Conservation (phyloP, 441 rosid genomes). For the Euphorbia celastroides region DNA sequence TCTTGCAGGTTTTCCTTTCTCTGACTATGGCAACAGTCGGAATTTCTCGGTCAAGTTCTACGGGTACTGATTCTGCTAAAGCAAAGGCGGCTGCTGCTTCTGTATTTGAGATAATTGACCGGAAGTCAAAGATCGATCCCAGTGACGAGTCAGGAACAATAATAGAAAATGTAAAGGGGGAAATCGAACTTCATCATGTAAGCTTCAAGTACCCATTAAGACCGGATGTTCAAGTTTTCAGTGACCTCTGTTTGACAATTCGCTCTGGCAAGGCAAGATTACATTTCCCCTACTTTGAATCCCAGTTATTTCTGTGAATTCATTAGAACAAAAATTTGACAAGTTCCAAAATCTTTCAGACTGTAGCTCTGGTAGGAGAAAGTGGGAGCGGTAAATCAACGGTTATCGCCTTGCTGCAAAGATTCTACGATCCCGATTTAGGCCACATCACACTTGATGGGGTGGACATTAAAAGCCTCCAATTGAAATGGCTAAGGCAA, state of each 20-base stretch:
- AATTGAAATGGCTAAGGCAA: slow-evolving; percentile 67
- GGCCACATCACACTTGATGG: slow-evolving; percentile 73
- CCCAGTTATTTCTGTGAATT: neutral
- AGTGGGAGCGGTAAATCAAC: slow-evolving; percentile 89
- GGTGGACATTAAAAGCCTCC: slow-evolving; percentile 46
- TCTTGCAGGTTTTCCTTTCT: slow-evolving; percentile 67
- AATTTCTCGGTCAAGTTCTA: slow-evolving; percentile 55
- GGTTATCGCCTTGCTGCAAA: slow-evolving; percentile 57
- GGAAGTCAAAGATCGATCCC: slow-evolving; percentile 54
- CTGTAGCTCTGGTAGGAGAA: slow-evolving; percentile 88
- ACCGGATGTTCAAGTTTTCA: slow-evolving; percentile 67
- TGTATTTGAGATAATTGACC: slow-evolving; percentile 56
- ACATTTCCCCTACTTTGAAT: neutral
- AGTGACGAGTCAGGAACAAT: slow-evolving; percentile 50
- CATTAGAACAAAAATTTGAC: neutral
- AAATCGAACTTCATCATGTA: slow-evolving; percentile 53
- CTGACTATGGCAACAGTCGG: slow-evolving; percentile 54
- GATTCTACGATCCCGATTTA: slow-evolving; percentile 73
- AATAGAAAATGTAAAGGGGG: slow-evolving; percentile 47
- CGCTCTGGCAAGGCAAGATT: slow-evolving; percentile 62
- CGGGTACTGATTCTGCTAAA: slow-evolving; percentile 54
- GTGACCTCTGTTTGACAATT: slow-evolving; percentile 50
- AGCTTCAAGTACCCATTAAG: slow-evolving; percentile 71
- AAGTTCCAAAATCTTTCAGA: slow-evolving; percentile 33
- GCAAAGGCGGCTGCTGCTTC: slow-evolving; percentile 67